A percentile compares a stretch with the other conserved stretches of the same genome.
Conservation (phyloP, 176 grass and related monocot species). For the Pharus latifolius region DNA sequence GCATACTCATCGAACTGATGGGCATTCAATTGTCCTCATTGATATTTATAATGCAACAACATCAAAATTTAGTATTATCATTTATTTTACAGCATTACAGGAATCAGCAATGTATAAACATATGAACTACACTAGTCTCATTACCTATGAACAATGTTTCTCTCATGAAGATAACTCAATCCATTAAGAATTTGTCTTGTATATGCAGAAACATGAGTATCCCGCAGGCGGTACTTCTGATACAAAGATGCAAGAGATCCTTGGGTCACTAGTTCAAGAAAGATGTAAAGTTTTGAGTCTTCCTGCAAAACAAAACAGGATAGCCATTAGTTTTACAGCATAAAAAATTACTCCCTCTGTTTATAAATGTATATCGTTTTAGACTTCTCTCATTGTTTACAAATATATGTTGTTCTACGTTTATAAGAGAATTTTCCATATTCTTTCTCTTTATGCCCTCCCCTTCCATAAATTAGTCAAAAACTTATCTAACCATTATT, state of each 20-base stretch:
- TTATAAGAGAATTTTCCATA: too few relatives aligned
- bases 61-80: background rate
- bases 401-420: too few relatives aligned
- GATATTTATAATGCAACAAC: background rate
- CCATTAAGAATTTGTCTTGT: constrained; percentile 90
- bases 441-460: too few relatives aligned
- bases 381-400: too few relatives aligned
- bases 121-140: constrained; percentile 4
- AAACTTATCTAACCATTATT: too few relatives aligned
- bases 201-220: constrained; percentile 85
- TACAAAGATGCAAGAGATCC: constrained; percentile 88
- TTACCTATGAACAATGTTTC: constrained; percentile 92
- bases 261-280: constrained; percentile 95
- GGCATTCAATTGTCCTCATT: background rate
- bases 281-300: constrained; percentile 83
- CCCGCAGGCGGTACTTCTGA: constrained; percentile 56
- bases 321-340: background rate
- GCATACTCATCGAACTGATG: background rate
- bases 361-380: too few relatives aligned
- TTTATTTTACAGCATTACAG: background rate
- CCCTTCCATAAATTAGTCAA: too few relatives aligned
- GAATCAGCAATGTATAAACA: background rate
- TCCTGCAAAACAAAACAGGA: constrained; percentile 47
- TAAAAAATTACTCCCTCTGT: too few relatives aligned
- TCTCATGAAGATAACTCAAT: constrained; percentile 82